Base-by-base conservation (phyloP, 441 rosid species). In the Erodium texanum region DNA sequence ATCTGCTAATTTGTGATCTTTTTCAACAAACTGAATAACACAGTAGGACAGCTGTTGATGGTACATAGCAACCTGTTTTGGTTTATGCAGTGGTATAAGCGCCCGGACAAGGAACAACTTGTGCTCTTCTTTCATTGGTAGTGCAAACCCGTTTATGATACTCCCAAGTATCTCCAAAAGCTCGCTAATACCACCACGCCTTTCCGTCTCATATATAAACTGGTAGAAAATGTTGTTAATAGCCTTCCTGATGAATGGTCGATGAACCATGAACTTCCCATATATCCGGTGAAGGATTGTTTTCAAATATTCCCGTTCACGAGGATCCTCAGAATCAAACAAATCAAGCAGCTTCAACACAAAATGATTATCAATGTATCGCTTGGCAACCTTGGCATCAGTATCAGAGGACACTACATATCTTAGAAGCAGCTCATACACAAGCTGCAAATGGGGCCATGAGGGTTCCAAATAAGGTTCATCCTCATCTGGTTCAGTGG, bases 71-170 rank as follows among this genome's bases (percentile, higher is more conserved):
- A 89, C 73, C 0, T 86, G 81, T 77, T 93, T 90, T 0, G 98
- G 98, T 77, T 93, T 93, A 79, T 90, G 98, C 80, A 93, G 72
- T 2, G 98, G 97, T 70, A 90, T 80, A 82, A 93, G 89, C 2
- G 93, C 97, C 80, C 94, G 79, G 20, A 87, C 89, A 76, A 93
- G 87, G 64, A 93, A 93, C 61, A 93, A 64, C 78, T 93, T 93
- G 68, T 93, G 98, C 80, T 93, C 98, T 79, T 90, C 96, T 69
- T 93, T 93, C 97, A 93, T 90, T 1, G 98, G 98, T 83, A 93
- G 72, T 0, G 98, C 96, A 80, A 93, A 93, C 41, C 98, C 98
- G 81, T 93, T 93, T 34, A 90, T 88, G 58, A 93, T 90, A 76
- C 98, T 93, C 59, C 97, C 97, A 24, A 93, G 76, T 72, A 93